Base-by-base conservation (phyloP, 169 alveolate genomes). In the Theileria parva region DNA sequence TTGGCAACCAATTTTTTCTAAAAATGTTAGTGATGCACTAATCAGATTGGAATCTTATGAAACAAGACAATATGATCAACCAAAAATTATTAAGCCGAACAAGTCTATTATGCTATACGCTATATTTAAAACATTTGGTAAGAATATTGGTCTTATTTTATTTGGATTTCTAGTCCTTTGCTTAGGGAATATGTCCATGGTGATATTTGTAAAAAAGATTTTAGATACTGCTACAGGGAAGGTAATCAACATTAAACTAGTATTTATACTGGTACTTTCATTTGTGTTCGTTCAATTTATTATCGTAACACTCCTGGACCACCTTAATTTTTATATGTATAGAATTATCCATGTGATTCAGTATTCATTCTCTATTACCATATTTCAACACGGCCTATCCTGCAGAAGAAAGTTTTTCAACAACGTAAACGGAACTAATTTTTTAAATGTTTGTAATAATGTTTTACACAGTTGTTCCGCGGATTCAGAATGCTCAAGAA, bases 1-100 rank as follows among this genome's bases (percentile, higher is more conserved):
- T 64, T 65, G 72, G 66, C 81, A 80, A 28, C 88, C 88, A 9
- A 71, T 73, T 8, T 67, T 80, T 0, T 80, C 88, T 17, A 71
- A 73, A 61, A 81, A 80, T 66, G 55, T 80, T 11, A 80, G 88
- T 65, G 88, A 80, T 72, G 88, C 81, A 12, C 44, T 80, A 11
- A 15, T 74, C 19, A 44, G 63, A 23, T 48, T 80, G 69, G 88
- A 80, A 32, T 21, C 57, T 44, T 8, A 23, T 19, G 74, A 80
- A 51, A 44, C 77, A 32, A 32, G 5, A 5, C 37, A 5, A 32
- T 5, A 2, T 32, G 37, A 32, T 32, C 1, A 32, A 2, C 37
- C 37, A 2, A 32, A 32, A 55, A 7, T 55, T 32, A 32, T 32
- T 2, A 32, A 32, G 5, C 37, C 37, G 5, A 1, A 1, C 37